A percentile compares a stretch with the other conserved stretches of the same genome.
Conservation (phyloP, 768 basidiomycete species). For the Termitomyces sp. region DNA sequence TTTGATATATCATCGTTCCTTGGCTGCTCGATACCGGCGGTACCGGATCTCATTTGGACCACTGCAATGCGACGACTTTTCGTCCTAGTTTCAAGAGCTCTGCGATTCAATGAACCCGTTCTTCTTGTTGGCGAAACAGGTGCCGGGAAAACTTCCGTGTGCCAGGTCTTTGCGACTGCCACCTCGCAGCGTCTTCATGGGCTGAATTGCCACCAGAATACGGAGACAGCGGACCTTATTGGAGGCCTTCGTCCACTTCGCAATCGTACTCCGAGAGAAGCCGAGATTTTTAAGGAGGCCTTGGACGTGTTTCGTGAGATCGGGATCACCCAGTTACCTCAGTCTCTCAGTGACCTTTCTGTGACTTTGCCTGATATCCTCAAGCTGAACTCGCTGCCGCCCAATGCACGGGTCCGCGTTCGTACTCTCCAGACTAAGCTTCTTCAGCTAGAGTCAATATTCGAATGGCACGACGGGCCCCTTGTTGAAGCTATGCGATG, state of each 20-base stretch:
- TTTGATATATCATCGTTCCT: constrained; percentile 43
- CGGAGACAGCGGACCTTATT: constrained; percentile 95
- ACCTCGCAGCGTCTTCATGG: constrained; percentile 55
- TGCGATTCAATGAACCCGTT: constrained; percentile 90
- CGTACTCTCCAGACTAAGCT: constrained; percentile 40
- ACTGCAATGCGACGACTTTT: constrained; percentile 89
- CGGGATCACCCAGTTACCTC: constrained; percentile 27
- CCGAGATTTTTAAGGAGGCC: constrained; percentile 43
- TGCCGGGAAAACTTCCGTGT: constrained; percentile 95
- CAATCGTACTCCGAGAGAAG: constrained; percentile 56
- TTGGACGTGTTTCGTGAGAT: constrained; percentile 32
- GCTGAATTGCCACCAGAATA: constrained; percentile 97
- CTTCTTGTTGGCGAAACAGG: constrained; percentile 97
- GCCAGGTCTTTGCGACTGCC: constrained; percentile 79
- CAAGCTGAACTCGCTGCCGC: constrained; percentile 23
- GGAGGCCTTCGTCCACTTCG: constrained; percentile 89
- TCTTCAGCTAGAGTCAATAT: constrained; percentile 63
- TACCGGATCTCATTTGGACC: constrained; percentile 81
- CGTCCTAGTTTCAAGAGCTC: constrained; percentile 75
- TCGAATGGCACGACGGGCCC: constrained; percentile 98
- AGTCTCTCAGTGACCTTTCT: constrained; percentile 22
- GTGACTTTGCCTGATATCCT: constrained; percentile 22
- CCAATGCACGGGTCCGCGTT: constrained; percentile 27
- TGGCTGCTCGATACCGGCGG: constrained; percentile 46
- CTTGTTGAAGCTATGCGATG: constrained; percentile 84